Base-by-base conservation (phyloP, 176 grass and related monocot genomes). In the Bromus sterilis region DNA sequence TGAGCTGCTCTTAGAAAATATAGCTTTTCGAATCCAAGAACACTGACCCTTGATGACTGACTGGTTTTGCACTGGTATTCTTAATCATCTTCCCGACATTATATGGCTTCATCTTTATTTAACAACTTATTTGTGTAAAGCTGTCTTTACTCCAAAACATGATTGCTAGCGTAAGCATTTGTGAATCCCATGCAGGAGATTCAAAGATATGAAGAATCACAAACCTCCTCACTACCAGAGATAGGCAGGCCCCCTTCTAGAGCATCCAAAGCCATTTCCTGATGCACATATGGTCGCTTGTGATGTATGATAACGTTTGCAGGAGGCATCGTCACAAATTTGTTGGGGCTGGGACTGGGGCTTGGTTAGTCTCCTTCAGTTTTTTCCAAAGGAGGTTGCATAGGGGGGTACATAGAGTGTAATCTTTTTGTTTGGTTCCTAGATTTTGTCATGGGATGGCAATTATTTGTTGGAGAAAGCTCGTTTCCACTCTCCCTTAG, bases 351-450 rank as follows among this genome's bases (percentile, higher is more conserved):
- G 89, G 84, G 72, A 69, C 80, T 84, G 82, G 79, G 83, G 80
- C 78, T 78, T 91, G 84, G 72, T 94, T 91, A 76, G 55, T 86
- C 87, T 91, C 79, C 82, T 79, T 91, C 39, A 73, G 65, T 80
- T 87, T 88, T 88, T 89, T 69, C 44, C 74, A 81, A 74, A 91
- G 86, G 90, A 87, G 93, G 87, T 95, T 86, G 58, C 78, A 87
- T 82, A 84, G 87, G 89, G 93, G 87, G 92, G 93, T 95, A 94
- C 83, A 94, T 94, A 94, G 66, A 78, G 84, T 86, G 84, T 83
- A 80, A 94, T 86, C 57, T 71, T 81, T 86, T 89, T 91, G 80
- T 78, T 91, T 94, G 66, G 75, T 80, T 86, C 69, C 83, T 87
- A 87, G 82, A 89, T 85, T 83, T 85, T 89, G 81, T 87, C 79